Conservation (phyloP, 345 rosid species). For the Euphorbia lathyris region DNA sequence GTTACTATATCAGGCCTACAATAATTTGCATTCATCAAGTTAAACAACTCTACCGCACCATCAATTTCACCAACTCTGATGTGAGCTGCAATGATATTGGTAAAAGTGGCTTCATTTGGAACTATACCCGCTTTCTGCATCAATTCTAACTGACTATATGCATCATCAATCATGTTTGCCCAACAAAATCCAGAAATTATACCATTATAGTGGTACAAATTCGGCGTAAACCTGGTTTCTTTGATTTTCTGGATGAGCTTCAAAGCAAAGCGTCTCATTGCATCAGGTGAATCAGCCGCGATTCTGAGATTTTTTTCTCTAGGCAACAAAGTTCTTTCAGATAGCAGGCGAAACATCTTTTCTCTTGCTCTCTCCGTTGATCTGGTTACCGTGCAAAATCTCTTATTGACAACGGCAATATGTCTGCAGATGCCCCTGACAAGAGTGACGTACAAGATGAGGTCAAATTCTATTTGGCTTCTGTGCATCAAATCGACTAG, state of each 20-base stretch:
- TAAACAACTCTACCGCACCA: constrained; percentile 48
- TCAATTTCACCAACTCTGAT: constrained; percentile 48
- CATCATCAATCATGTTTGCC: constrained; percentile 44
- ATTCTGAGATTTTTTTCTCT: constrained; percentile 20
- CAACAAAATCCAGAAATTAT: constrained; percentile 39
- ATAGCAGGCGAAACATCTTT: constrained; percentile 45
- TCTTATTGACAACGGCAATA: constrained; percentile 21
- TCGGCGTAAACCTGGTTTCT: constrained; percentile 43
- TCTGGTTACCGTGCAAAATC: constrained; percentile 27
- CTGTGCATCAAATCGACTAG: constrained; percentile 50
- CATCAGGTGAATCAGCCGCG: constrained; percentile 27
- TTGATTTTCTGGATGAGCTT: constrained; percentile 44
- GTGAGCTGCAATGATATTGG: constrained; percentile 51
- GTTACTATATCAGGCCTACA: constrained; percentile 42
- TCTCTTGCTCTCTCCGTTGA: constrained; percentile 32
- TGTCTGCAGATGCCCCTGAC: constrained; percentile 47
- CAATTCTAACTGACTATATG: constrained; percentile 45
- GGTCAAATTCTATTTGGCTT: constrained; percentile 41
- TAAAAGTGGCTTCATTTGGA: constrained; percentile 65
- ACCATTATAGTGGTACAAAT: constrained; percentile 49
- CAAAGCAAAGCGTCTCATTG: constrained; percentile 43
- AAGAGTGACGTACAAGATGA: constrained; percentile 36
- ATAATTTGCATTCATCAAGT: constrained; percentile 43
- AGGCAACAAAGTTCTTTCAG: constrained; percentile 28
- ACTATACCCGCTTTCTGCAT: constrained; percentile 49